A percentile compares a stretch with the other conserved stretches of the same genome.
Conservation (phyloP, 176 grass and related monocot species). For the Hsuehochloa calcarea region DNA sequence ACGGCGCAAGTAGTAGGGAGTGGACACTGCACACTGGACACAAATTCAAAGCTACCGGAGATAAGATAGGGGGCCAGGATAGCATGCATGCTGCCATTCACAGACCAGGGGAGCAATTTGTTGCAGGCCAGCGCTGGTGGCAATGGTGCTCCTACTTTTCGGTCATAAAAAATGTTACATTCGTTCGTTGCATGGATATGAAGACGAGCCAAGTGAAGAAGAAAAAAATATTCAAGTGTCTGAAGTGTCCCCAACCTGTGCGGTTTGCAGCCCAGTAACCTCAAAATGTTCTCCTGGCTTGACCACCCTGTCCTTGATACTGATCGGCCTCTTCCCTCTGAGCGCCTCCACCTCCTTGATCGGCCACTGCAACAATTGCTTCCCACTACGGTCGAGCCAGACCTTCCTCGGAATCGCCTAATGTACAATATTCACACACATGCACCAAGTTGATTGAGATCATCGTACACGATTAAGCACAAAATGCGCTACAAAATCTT, state of each 20-base stretch:
- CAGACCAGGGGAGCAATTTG: background rate
- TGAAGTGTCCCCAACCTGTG: slow-evolving; percentile 40
- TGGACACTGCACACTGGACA: slow-evolving; percentile 1
- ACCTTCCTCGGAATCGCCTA: slow-evolving; percentile 71
- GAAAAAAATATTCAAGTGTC: too few relatives aligned
- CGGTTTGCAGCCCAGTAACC: slow-evolving; percentile 53
- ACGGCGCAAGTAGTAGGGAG: background rate
- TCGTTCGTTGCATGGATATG: background rate
- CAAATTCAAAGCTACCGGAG: background rate
- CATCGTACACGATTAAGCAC: background rate
- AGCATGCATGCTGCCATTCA: background rate
- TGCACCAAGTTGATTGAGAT: background rate
- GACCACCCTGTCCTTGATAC: slow-evolving; percentile 35
- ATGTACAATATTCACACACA: background rate
- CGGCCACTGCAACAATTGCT: slow-evolving; percentile 82
- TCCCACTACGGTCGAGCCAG: slow-evolving; percentile 62
- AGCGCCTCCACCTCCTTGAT: slow-evolving; percentile 69
- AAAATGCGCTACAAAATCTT: background rate
- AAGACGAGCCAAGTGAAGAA: background rate
- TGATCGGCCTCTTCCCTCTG: slow-evolving; percentile 40
- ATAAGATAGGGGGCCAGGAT: slow-evolving; percentile 17
- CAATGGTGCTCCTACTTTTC: background rate
- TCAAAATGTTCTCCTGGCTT: slow-evolving; percentile 52
- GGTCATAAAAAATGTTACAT: background rate
- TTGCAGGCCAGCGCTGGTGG: background rate